These are phyloP conservation scores for Ramalina intermedia DNA, from an alignment of 495 filamentous ascomycete species.

Conservation along the genomic window DNA sequence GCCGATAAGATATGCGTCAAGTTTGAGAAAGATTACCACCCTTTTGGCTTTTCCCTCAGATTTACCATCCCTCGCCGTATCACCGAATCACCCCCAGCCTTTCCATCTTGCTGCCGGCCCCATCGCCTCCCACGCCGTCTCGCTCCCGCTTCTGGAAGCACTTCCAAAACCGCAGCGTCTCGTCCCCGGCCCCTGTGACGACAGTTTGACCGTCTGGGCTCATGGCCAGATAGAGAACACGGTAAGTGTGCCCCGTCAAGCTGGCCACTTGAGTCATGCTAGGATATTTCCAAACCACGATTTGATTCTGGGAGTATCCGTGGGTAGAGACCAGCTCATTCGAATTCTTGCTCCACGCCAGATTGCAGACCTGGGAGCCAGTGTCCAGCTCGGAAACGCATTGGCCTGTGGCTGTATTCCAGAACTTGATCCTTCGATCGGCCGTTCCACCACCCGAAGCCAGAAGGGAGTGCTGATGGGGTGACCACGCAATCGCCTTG, in stretches of 20 bases:
- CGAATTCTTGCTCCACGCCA: conserved; percentile 88
- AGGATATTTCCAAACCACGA: conserved; percentile 97
- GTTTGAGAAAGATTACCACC: too few species aligned
- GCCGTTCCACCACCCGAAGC: conserved; percentile 95
- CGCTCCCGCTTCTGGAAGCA: conserved; percentile 60
- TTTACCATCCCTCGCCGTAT: conserved; percentile 1
- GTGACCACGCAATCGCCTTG: conserved; percentile 98
- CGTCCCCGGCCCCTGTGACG: conserved; percentile 91
- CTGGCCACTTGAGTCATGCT: conserved; percentile 93
- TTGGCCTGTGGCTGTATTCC: conserved; percentile 74
- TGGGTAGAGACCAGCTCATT: conserved; percentile 96
- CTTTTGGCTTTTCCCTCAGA: too few species aligned
- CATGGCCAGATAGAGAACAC: conserved; percentile 93
- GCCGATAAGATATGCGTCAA: too few species aligned
- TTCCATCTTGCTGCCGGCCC: conserved; percentile 39
- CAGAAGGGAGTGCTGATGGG: conserved; percentile 81
- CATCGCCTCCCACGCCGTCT: conserved; percentile 31
- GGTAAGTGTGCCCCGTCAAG: conserved; percentile 88
- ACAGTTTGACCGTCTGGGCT: conserved; percentile 87
- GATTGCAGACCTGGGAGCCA: conserved; percentile 91
- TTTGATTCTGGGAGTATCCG: conserved; percentile 95
- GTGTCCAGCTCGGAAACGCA: conserved; percentile 81
- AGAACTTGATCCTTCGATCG: conserved; percentile 91
- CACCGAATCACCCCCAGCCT: conserved; percentile 63
- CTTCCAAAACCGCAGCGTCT: conserved; percentile 94